Base-by-base conservation (phyloP, 2,329 filamentous ascomycete species). In the Venturia aucupariae region DNA sequence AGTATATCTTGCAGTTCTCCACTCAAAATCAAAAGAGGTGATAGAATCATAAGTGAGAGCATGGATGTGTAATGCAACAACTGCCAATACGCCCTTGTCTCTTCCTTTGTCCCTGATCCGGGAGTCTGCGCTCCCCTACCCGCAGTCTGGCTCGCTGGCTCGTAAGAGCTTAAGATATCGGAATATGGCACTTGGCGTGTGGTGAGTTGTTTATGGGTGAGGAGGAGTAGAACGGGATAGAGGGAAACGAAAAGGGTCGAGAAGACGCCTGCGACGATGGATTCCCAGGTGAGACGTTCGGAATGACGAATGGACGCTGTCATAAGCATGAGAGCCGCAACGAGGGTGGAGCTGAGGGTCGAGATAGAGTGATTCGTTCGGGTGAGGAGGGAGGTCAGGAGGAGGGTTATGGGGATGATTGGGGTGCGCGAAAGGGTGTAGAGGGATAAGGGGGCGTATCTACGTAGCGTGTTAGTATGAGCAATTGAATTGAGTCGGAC, bases 381-480 rank as follows among this genome's bases (percentile, higher is more conserved):
- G 62, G 77, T 74, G 5, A 82, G 71, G 57, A 79, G 70, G 68
- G 78, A 75, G 32, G 81, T 79, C 68, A 82, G 75, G 67, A 82
- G 69, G 32, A 83, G 73, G 19, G 79, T 76, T 44, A 82, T 71
- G 0, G 81, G 80, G 2, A 81, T 76, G 41, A 81, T 78, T 48
- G 76, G 78, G 48, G 83, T 80, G 42, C 81, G 79, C 19, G 80
- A 78, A 46, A 82, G 73, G 61, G 80, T 76, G 70, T 83, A 84
- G 62, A 81, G 79, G 27, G 79, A 77, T 15, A 82, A 75, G 61
- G 79, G 77, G 17, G 80, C 77, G 66, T 82, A 83, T 63, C 78
- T 80, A 51, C 10, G n/a, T 19, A 24, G n/a, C 22, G 22, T 19
- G 27, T 32, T 24, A 27, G 41, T 54, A 66, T 61, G 64, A 63